Evolutionary conservation across 768 basidiomycete genomes (phyloP), one percentile per base, ranked within the genome.

Genomic region (Cubamyces lactineus): DNA sequence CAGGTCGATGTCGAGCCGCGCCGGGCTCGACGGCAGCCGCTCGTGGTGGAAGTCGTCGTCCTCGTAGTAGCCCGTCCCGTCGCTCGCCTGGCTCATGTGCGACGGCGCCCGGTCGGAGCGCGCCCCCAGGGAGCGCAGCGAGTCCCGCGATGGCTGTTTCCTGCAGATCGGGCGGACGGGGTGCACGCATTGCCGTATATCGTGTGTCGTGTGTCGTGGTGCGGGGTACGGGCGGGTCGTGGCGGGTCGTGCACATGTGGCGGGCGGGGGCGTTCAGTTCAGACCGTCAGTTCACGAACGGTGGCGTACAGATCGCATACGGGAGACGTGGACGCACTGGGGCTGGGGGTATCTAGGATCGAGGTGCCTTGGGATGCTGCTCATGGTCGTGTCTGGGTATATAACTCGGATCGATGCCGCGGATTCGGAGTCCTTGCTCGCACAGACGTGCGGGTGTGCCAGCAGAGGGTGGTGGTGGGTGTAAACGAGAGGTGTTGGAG

Each of bases 1-100:
- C 40, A 72, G 60, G 41, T 72, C 71, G 41, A 72, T 50, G 67
- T 72, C 71, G 11, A 66, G 68, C 45, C 34, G 40, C 43, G 53
- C 53, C 19, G 63, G 63, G 42, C 55, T 43, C 42, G 63, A 49
- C 47, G 63, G 63, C 53, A 64, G 55, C 38, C 63, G 63, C 41
- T 60, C 59, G 53, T 53, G 59, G 21, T 43, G 45, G 55, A 56
- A 60, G 46, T 59, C 61, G 28, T 62, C 61, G 48, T 55, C 62
- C 4, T 57, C 62, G 16, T 23, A 15, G 40, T 49, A 48, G 61
- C 45, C 62, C 51, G 42, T 26, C 19, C 49, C 59, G 55, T 47
- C 57, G 58, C 42, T 28, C 45, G 50, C 57, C 26, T 47, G 51
- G 38, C 61, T 57, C 55, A 45, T 43, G 49, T 62, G 49, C 55